These are phyloP conservation scores for Limonium bicolor DNA, from an alignment of 148 eudicot species.

Conservation along the genomic window DNA sequence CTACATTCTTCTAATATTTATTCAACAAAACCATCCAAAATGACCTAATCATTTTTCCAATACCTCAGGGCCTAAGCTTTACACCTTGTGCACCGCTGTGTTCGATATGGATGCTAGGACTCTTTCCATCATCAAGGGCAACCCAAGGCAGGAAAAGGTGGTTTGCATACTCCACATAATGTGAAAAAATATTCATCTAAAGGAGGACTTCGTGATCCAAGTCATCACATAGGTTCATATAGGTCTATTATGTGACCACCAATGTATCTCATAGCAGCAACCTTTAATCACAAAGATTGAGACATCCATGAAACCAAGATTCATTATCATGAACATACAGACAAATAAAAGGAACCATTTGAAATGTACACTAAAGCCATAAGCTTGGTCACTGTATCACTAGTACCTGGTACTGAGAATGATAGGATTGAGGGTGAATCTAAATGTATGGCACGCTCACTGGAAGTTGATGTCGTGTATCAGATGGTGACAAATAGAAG, in stretches of 20 bases:
- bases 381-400: conserved; percentile 54
- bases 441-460: conserved; percentile 39
- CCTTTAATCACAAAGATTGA: conserved; percentile 13
- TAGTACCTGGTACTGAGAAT: conserved; percentile 72
- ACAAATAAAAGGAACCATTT: no score
- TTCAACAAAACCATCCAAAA: background rate
- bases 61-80: conserved; percentile 60
- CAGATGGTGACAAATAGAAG: no score
- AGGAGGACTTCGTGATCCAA: no score
- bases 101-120: conserved; percentile 49
- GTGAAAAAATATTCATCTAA: background rate
- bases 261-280: conserved; percentile 57
- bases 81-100: conserved; percentile 65
- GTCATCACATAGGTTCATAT: conserved; percentile 51
- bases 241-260: conserved; percentile 77
- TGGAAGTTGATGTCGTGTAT: conserved; percentile 37
- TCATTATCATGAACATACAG: no score
- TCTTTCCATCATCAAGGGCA: conserved; percentile 56
- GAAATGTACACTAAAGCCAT: conserved; percentile 30
- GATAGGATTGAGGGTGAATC: conserved; percentile 76
- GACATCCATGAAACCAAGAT: background rate
- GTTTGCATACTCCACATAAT: background rate
- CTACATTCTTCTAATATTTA: background rate
- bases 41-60: conserved; percentile 2
- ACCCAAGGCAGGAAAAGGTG: conserved; percentile 29